These are phyloP conservation scores for Boletus rubescentipes DNA, from an alignment of 768 basidiomycete genomes.

Conservation along the genomic window DNA sequence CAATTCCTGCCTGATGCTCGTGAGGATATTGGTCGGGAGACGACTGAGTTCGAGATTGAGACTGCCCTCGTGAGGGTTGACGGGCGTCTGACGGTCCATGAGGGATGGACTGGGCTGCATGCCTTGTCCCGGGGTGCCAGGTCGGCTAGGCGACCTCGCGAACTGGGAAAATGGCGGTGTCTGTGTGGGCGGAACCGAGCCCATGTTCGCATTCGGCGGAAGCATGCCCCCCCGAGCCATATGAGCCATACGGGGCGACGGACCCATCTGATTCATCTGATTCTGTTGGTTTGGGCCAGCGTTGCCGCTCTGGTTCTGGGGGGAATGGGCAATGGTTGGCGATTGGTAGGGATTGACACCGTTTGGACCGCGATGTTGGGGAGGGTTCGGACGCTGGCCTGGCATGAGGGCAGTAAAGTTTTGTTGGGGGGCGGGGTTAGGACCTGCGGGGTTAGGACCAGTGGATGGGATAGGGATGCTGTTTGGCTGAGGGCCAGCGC, in stretches of 20 bases:
- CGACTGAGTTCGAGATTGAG: conserved; percentile 43
- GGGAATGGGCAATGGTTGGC: conserved; percentile 63
- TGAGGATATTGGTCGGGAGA: conserved; percentile 38
- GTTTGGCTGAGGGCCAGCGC: conserved; percentile 42
- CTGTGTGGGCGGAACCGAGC: conserved; percentile 38
- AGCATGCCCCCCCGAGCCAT: conserved; percentile 48
- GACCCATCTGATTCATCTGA: conserved; percentile 51
- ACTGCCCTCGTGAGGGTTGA: conserved; percentile 19
- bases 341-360: conserved; percentile 56
- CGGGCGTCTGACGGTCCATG: conserved; percentile 45
- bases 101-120: conserved; percentile 60
- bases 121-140: conserved; percentile 51
- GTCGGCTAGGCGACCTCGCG: conserved; percentile 60
- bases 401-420: conserved; percentile 35
- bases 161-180: conserved; percentile 44
- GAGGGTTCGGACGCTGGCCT: conserved; percentile 31
- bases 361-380: conserved; percentile 46
- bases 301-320: conserved; percentile 44
- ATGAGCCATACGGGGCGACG: conserved; percentile 50
- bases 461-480: conserved; percentile 39
- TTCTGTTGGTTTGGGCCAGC: conserved; percentile 32
- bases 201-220: conserved; percentile 43
- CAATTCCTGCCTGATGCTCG: conserved; percentile 41
- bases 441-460: conserved; percentile 26
- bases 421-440: conserved; percentile 32